Percentiles rank a stretch among this genome's conserved stretches.
Evolutionary conservation across 2,329 filamentous ascomycete species (phyloP).

Genomic region (Scedosporium boydii): DNA sequence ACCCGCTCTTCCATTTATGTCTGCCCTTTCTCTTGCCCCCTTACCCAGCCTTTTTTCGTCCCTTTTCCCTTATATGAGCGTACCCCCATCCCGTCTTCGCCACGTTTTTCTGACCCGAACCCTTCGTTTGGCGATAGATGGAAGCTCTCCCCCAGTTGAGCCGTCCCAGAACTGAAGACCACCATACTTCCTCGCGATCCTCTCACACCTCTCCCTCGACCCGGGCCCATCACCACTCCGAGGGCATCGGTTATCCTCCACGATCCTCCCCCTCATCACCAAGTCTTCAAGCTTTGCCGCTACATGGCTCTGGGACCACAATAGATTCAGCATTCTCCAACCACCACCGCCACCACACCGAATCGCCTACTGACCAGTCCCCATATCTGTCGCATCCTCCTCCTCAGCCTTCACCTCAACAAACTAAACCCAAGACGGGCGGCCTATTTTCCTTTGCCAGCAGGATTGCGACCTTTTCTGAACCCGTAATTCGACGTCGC

Average conservation of each 20-base stretch:
- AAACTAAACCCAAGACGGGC: not conserved
- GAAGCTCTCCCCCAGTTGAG: conserved; percentile 4
- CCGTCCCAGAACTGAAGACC: not conserved
- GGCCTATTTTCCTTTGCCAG: not conserved
- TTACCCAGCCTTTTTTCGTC: not conserved
- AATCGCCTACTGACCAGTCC: not conserved
- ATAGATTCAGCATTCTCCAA: not conserved
- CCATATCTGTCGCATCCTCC: not conserved
- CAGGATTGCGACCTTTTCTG: not conserved
- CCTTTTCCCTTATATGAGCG: conserved; percentile 4
- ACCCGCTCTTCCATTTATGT: not conserved
- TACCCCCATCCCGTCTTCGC: conserved; percentile 2
- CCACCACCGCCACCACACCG: not conserved
- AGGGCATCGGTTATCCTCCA: not conserved
- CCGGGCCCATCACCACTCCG: not conserved
- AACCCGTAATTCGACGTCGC: not conserved
- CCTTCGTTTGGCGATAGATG: conserved; percentile 3
- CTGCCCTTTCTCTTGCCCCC: not conserved
- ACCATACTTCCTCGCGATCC: not conserved
- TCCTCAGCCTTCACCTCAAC: not conserved
- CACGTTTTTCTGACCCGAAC: conserved; percentile 7
- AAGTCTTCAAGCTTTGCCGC: not conserved
- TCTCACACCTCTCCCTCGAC: not conserved
- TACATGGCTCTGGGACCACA: not conserved
- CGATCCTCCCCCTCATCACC: not conserved